These are phyloP conservation scores for Yarrowia yakushimensis DNA, from an alignment of 805 yeast species.

Conservation along the genomic window DNA sequence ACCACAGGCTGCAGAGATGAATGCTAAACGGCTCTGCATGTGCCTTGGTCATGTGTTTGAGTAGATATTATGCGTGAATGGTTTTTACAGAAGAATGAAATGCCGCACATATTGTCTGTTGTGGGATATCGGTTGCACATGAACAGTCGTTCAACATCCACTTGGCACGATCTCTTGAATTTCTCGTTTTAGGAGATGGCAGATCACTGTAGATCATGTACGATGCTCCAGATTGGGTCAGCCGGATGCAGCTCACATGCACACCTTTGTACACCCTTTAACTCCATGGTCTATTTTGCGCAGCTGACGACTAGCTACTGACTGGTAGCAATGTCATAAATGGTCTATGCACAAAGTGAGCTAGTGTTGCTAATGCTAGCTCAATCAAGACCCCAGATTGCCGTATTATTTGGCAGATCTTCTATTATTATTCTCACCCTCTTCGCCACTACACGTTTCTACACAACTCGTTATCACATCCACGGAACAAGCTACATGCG, in stretches of 20 bases:
- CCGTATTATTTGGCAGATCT: not conserved
- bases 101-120: not conserved
- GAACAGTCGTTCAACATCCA: not conserved
- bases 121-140: not conserved
- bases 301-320: not conserved
- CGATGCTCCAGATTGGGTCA: slow-evolving; percentile 5
- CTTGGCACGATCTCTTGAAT: not conserved
- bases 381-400: not conserved
- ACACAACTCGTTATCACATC: not conserved
- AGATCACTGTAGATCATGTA: not conserved
- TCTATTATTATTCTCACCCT: not conserved
- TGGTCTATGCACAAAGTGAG: not conserved
- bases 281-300: not conserved
- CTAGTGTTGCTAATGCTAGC: not conserved
- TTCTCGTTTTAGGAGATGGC: too few species aligned
- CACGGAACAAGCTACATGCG: not conserved
- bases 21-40: slow-evolving; percentile 1
- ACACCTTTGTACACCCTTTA: slow-evolving; percentile 4
- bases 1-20: not conserved
- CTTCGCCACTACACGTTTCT: not conserved
- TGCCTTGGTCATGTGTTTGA: not conserved
- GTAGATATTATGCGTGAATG: not conserved
- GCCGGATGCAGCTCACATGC: slow-evolving; percentile 4
- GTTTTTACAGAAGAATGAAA: not conserved
- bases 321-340: not conserved